Percentiles rank a stretch among this genome's conserved stretches.
Conservation (phyloP, 805 yeast genomes). For the Zygotorulaspora danielsina region DNA sequence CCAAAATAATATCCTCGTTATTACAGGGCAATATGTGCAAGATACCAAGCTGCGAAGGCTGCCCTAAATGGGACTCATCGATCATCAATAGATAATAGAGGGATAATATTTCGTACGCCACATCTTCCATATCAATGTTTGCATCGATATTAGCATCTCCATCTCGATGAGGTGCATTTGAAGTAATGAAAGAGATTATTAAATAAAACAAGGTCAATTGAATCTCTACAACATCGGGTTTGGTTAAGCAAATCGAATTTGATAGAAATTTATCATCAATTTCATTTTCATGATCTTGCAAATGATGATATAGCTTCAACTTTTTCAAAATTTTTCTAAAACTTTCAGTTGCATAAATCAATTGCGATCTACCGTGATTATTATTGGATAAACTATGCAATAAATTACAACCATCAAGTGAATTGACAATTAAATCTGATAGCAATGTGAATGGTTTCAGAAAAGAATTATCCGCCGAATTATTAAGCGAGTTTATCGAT, state of each 20-base stretch:
- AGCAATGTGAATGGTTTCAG: constrained; percentile 27
- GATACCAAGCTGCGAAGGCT: constrained; percentile 26
- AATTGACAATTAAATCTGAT: constrained; percentile 16
- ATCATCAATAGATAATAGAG: constrained; percentile 28
- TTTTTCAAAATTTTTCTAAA: constrained; percentile 23
- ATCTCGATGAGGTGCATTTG: constrained; percentile 4
- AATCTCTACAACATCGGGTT: constrained; percentile 28
- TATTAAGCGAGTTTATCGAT: constrained; percentile 15
- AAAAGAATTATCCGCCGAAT: constrained; percentile 20
- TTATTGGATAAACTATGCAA: constrained; percentile 16
- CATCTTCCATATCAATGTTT: constrained; percentile 17
- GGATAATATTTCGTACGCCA: constrained; percentile 30
- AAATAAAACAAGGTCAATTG: constrained; percentile 31
- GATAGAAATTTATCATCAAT: constrained; percentile 3
- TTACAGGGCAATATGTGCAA: constrained; percentile 30
- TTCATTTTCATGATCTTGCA: constrained; percentile 24
- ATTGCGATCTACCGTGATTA: constrained; percentile 12
- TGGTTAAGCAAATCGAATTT: constrained; percentile 14
- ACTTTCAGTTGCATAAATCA: constrained; percentile 20
- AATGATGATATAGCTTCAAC: constrained; percentile 27
- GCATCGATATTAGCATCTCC: neutral
- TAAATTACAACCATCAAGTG: constrained; percentile 27
- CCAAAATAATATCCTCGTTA: constrained; percentile 24
- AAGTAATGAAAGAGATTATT: constrained; percentile 15
- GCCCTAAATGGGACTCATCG: constrained; percentile 15